Percentiles rank a stretch among this genome's conserved stretches.
phyloP scores from a whole-genome alignment of 805 yeast species.

The Myxozyma geophila region DNA sequence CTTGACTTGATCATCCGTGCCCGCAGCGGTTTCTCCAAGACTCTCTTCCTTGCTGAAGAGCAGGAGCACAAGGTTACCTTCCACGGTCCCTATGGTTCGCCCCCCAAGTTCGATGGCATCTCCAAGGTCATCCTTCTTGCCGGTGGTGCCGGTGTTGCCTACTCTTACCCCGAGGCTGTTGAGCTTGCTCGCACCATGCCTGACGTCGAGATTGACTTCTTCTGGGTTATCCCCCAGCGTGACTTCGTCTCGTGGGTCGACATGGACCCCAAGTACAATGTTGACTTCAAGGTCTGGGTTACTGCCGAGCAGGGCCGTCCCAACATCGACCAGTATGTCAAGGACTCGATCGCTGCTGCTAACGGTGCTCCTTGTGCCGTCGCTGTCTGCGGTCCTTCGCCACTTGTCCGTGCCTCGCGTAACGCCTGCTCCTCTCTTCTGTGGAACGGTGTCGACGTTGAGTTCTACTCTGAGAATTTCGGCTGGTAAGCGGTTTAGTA shows the following conservation, averaged over 20 bases:
- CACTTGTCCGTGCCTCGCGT: constrained; percentile 39
- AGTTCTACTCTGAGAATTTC: constrained; percentile 42
- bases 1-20: constrained; percentile 44
- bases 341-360: constrained; percentile 33
- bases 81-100: constrained; percentile 38
- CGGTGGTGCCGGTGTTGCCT: constrained; percentile 46
- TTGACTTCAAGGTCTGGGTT: constrained; percentile 41
- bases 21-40: constrained; percentile 42
- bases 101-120: constrained; percentile 35
- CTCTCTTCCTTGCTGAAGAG: constrained; percentile 33
- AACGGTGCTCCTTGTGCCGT: constrained; percentile 36
- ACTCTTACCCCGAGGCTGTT: constrained; percentile 41
- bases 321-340: constrained; percentile 37
- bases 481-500: constrained; percentile 40
- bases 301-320: constrained; percentile 45
- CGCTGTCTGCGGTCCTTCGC: constrained; percentile 44
- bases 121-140: constrained; percentile 41
- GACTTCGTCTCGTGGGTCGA: constrained; percentile 41
- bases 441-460: constrained; percentile 38
- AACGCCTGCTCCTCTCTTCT: constrained; percentile 39
- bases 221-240: constrained; percentile 44
- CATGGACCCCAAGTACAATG: constrained; percentile 33
- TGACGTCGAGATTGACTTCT: constrained; percentile 37
- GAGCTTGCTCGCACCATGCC: constrained; percentile 32
- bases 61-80: constrained; percentile 37